phyloP scores from a whole-genome alignment of 345 rosid species.

The Lumnitzera littorea region DNA sequence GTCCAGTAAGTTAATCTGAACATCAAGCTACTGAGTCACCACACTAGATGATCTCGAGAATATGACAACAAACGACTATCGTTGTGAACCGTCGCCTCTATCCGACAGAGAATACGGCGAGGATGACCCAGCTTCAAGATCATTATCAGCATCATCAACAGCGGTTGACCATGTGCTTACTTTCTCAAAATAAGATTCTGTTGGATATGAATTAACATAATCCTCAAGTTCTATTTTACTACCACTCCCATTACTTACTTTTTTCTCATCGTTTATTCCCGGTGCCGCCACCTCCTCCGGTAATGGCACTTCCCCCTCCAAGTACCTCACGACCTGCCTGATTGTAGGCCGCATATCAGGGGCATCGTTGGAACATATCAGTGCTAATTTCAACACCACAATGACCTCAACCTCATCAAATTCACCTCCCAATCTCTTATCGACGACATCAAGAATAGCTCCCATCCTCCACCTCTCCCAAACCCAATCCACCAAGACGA shows the following conservation, averaged over 20 bases:
- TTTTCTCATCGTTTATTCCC: constrained; percentile 29
- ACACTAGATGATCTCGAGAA: too few species aligned
- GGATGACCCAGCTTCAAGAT: constrained; percentile 34
- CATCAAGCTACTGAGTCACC: too few species aligned
- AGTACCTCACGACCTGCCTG: constrained; percentile 70
- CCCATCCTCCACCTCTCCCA: constrained; percentile 71
- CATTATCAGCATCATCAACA: constrained; percentile 27
- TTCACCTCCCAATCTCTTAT: constrained; percentile 50
- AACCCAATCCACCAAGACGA: constrained; percentile 85
- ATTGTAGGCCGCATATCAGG: constrained; percentile 60
- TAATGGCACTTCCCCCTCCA: constrained; percentile 51
- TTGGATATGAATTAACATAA: constrained; percentile 38
- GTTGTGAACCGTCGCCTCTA: background rate
- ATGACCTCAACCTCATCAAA: constrained; percentile 56
- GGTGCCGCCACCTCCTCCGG: constrained; percentile 49
- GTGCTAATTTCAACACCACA: constrained; percentile 56
- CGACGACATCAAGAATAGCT: constrained; percentile 57
- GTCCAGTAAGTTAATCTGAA: too few species aligned
- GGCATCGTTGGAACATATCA: constrained; percentile 63
- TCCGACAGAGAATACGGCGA: constrained; percentile 20
- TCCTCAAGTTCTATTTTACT: constrained; percentile 28
- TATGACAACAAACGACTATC: too few species aligned
- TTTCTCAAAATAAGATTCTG: constrained; percentile 32
- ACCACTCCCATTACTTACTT: constrained; percentile 10
- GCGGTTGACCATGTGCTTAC: constrained; percentile 24